Base-by-base conservation (phyloP, 1,139 yeast genomes). In the Tardiomyces depauwii region DNA sequence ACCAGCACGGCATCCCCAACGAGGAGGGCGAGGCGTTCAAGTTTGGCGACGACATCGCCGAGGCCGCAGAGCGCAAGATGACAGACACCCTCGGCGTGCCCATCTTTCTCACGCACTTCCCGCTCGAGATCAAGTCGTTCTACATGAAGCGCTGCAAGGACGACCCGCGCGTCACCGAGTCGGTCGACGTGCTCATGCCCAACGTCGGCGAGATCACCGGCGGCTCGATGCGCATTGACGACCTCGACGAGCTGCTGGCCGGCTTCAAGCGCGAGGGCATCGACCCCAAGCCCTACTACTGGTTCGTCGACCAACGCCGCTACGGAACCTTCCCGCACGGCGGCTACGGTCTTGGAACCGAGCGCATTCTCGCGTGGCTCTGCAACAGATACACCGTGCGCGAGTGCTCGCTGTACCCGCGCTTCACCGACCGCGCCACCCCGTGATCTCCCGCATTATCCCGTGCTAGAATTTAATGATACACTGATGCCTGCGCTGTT, bases 41-140 rank as follows among this genome's bases (percentile, higher is more conserved):
- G 68, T 93, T 93, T 59, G 99, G 99, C 66, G 99, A 93, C 64
- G 99, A 91, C 66, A 93, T 91, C 53, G 96, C 98, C 51, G 99
- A 91, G 72, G 98, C 98, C 47, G 97, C 96, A 49, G 99, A 91
- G 75, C 85, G 99, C 66, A 86, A 82, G 69, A 91, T 91, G 98
- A 88, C 96, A 39, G 99, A 91, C 65, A 77, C 84, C 50, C 84
- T 93, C 63, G 89, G 89, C 61, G 82, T 76, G 54, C 99, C 99
- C 54, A 89, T 91, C 56, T 75, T 91, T 58, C 79, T 91, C 65
- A 91, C 80, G 51, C 78, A 91, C 60, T 91, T 91, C 91, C 99
- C 99, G 47, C 88, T 87, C 46, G 96, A 83, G 66, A 86, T 91
- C 72, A 91, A 93, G 71, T 87, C 97, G 4, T 91, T 91, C 76